These are phyloP conservation scores for Boletus eberwhitei DNA, from an alignment of 768 basidiomycete genomes.

Conservation along the genomic window DNA sequence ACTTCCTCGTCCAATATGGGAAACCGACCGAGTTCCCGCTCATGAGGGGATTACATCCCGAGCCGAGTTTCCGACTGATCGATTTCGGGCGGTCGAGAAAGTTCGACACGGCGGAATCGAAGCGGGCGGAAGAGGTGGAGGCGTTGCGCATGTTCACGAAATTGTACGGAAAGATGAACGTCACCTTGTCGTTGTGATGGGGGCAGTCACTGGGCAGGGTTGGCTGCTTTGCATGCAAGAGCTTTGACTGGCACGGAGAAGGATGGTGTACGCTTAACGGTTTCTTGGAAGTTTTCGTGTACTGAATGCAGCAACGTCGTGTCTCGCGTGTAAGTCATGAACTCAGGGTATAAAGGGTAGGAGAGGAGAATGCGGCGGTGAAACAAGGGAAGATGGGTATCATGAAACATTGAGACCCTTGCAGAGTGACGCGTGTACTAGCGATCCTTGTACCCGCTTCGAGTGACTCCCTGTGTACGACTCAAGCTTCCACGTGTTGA, in stretches of 20 bases:
- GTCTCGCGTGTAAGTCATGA: neutral
- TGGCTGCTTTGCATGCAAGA: neutral
- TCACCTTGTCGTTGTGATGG: neutral
- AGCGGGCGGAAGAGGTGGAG: slow-evolving; percentile 1
- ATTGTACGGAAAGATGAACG: neutral
- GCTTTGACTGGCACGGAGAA: neutral
- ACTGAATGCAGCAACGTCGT: neutral
- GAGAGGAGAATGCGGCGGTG: too few species aligned
- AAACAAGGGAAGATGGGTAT: too few species aligned
- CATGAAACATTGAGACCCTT: too few species aligned
- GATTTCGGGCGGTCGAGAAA: slow-evolving; percentile 45
- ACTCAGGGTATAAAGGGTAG: too few species aligned
- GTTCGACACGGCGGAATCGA: neutral
- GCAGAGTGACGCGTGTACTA: too few species aligned
- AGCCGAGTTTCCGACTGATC: slow-evolving; percentile 45
- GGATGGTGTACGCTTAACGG: neutral
- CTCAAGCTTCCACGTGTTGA: too few species aligned
- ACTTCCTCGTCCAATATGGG: slow-evolving; percentile 43
- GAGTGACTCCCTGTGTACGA: too few species aligned
- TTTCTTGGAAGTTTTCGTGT: neutral
- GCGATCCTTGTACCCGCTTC: too few species aligned
- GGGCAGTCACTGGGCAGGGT: neutral
- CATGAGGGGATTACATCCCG: neutral
- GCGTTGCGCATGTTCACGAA: slow-evolving; percentile 2
- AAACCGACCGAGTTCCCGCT: slow-evolving; percentile 33